Base-by-base conservation (phyloP, 306 rosid genomes). In the Aeschynomene evenia region DNA sequence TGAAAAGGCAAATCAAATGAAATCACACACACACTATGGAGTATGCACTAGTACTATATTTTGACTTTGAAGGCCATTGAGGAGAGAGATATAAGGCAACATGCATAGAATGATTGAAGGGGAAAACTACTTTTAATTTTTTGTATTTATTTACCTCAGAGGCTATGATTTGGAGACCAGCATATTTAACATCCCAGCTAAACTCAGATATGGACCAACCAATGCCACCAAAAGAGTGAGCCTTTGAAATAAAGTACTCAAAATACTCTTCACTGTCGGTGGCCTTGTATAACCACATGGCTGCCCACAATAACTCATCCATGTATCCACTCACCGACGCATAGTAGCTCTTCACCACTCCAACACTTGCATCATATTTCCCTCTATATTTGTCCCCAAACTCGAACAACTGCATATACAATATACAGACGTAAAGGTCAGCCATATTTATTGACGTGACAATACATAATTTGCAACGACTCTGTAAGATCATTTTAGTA, bases 311-410 rank as follows among this genome's bases (percentile, higher is more conserved):
- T 85, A 95, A 63, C 81, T 95, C 99, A 70, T 95, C 99, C 79
- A 50, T 89, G 81, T 83, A 91, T 36, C 97, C 99, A 86, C 99
- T 95, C 97, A 95, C 99, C 82, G 99, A 95, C 87, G 92, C 89
- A 58, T 95, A 95, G 86, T 95, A 95, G 71, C 81, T 86, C 91
- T 89, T 91, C 86, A 89, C 99, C 26, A 68, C 96, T 43, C 79
- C 92, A 72, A 95, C 81, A 69, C 95, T 87, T 1, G 53, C 85
- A 45, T 95, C 99, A 67, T 95, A 95, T 24, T 95, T 91, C 16
- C 92, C 97, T 63, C 95, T 87, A 7, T 89, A 79, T 67, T 82
- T 87, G 79, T 95, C 99, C 43, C 89, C 99, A 66, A 95, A 95
- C 59, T 86, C 95, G 70, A 95, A 95, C 85, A 95, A 56, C 99